Evolutionary conservation across 2,329 filamentous ascomycete genomes (phyloP).

Genomic region (Exophiala lecanii-corni): DNA sequence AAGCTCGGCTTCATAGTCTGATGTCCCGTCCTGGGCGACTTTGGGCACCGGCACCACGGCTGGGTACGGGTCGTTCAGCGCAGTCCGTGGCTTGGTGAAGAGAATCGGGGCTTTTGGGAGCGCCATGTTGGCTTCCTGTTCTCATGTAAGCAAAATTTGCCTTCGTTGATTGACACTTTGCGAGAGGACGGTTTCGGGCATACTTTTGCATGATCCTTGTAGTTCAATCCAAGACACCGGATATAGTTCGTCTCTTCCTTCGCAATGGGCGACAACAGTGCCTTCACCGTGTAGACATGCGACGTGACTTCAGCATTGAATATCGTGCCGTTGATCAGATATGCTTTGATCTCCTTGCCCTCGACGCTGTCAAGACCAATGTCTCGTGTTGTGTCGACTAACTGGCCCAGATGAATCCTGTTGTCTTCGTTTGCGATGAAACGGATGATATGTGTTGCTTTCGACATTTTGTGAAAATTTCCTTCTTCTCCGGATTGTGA

Average conservation of each 20-base stretch:
- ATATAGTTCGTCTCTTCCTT: constrained; percentile 30
- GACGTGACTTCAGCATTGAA: constrained; percentile 36
- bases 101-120: constrained; percentile 36
- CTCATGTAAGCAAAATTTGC: too few relatives aligned
- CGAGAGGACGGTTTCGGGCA: not conserved
- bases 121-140: constrained; percentile 34
- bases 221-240: constrained; percentile 46
- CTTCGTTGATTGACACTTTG: too few relatives aligned
- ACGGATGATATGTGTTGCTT: constrained; percentile 40
- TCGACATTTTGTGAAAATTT: constrained; percentile 16
- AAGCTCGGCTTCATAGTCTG: constrained; percentile 42
- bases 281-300: constrained; percentile 25
- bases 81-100: constrained; percentile 38
- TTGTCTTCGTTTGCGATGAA: constrained; percentile 42
- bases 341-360: constrained; percentile 32
- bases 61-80: constrained; percentile 31
- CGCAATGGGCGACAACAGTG: constrained; percentile 26
- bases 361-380: constrained; percentile 34
- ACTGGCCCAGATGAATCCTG: constrained; percentile 38
- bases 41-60: constrained; percentile 31
- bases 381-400: constrained; percentile 34
- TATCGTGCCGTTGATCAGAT: constrained; percentile 33
- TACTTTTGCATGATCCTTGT: constrained; percentile 36
- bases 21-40: constrained; percentile 35
- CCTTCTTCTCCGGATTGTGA: not conserved